phyloP scores from a whole-genome alignment of 2,329 filamentous ascomycete species.

The Ramularia endophylla region DNA sequence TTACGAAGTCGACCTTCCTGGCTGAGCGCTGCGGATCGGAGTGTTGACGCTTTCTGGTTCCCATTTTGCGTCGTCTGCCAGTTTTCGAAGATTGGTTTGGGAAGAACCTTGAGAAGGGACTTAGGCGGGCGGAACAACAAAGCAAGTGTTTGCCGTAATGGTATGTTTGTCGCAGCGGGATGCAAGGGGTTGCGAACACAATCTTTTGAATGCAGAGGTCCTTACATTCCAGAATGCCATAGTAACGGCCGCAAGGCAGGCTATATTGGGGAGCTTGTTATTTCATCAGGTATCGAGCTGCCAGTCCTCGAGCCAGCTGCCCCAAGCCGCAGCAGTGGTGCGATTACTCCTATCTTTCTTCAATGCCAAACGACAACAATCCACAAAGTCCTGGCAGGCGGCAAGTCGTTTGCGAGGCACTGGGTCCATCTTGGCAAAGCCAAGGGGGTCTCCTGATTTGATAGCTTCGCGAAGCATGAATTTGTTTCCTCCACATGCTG shows the following conservation, averaged over 20 bases:
- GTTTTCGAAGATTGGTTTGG: too few species aligned
- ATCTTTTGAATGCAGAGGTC: too few species aligned
- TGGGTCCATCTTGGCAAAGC: constrained; percentile 35
- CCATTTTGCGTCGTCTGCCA: too few species aligned
- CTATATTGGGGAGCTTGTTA: too few species aligned
- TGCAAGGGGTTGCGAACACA: too few species aligned
- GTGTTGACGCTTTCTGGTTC: too few species aligned
- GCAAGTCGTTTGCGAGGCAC: constrained; percentile 27
- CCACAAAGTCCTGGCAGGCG: constrained; percentile 29
- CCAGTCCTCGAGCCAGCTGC: constrained; percentile 27
- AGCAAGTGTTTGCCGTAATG: too few species aligned
- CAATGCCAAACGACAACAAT: constrained; percentile 36
- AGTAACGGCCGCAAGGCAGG: constrained; percentile 1
- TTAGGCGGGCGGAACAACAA: too few species aligned
- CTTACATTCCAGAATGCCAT: background rate
- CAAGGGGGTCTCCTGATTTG: constrained; percentile 37
- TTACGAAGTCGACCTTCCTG: too few species aligned
- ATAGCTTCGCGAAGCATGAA: constrained; percentile 41
- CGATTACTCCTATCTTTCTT: constrained; percentile 30
- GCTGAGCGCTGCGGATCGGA: too few species aligned
- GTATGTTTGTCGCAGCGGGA: too few species aligned
- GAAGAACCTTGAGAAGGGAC: too few species aligned
- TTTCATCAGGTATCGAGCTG: constrained; percentile 5
- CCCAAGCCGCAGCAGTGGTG: constrained; percentile 25
- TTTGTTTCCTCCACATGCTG: constrained; percentile 33